Percentiles rank a stretch among this genome's conserved stretches.
These are phyloP conservation scores for Colletotrichum chrysophilum DNA, from an alignment of 2,329 filamentous ascomycete genomes.

Conservation along the genomic window DNA sequence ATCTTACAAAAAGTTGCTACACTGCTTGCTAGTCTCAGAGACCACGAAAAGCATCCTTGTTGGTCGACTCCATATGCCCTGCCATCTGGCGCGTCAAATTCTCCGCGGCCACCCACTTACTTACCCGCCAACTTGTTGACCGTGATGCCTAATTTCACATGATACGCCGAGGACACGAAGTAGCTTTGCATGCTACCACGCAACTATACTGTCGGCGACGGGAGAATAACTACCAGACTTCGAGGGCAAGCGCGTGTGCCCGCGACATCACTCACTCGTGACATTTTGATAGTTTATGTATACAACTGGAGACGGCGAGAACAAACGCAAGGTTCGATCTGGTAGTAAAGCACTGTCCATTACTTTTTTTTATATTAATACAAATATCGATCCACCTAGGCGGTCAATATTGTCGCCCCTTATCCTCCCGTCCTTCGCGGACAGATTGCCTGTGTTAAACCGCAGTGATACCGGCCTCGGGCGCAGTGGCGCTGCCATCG, in stretches of 20 bases:
- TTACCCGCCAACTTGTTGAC: not conserved
- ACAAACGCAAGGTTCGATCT: not conserved
- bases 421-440: not conserved
- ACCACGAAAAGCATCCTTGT: not conserved
- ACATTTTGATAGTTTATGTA: not conserved
- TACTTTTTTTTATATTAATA: slow-evolving; percentile 3
- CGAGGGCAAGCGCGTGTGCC: not conserved
- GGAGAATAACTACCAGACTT: not conserved
- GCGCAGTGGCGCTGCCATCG: not conserved
- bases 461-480: not conserved
- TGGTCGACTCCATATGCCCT: not conserved
- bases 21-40: not conserved
- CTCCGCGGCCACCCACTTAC: not conserved
- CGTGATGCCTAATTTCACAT: not conserved
- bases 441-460: not conserved
- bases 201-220: not conserved
- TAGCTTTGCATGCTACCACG: not conserved
- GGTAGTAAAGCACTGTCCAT: not conserved
- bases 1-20: not conserved
- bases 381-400: not conserved
- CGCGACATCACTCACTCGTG: not conserved
- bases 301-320: not conserved
- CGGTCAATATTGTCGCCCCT: not conserved
- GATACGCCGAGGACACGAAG: not conserved
- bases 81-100: not conserved